Conservation (phyloP, 768 basidiomycete genomes). For the Sporobolomyces roseus region DNA sequence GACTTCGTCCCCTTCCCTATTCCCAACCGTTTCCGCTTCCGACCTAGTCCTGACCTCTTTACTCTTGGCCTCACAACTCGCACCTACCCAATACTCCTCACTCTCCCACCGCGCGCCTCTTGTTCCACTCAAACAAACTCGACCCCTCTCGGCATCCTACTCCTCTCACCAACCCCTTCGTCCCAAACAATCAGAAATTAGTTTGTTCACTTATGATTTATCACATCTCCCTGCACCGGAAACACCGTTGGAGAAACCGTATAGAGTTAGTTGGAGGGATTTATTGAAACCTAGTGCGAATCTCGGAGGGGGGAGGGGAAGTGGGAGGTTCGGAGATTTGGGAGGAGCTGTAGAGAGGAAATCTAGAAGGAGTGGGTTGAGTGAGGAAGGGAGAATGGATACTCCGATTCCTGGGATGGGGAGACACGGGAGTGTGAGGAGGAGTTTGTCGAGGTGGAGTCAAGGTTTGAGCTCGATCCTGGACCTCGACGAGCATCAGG, state of each 20-base stretch:
- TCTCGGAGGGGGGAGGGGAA: conserved; percentile 18
- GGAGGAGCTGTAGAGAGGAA: conserved; percentile 18
- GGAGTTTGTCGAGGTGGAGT: not conserved
- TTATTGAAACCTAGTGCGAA: conserved; percentile 12
- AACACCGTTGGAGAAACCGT: conserved; percentile 21
- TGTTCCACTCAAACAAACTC: not conserved
- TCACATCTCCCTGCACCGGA: conserved; percentile 25
- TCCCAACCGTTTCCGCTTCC: not conserved
- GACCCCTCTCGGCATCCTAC: not conserved
- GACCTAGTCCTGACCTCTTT: conserved; percentile 5
- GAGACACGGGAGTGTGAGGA: not conserved
- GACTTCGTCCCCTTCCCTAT: not conserved
- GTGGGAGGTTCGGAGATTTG: conserved; percentile 25
- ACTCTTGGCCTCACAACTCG: not conserved
- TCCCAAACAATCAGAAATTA: not conserved
- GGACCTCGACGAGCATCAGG: not conserved
- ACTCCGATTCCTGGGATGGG: not conserved
- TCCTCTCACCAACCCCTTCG: not conserved
- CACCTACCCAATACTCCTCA: not conserved
- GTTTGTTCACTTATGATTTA: conserved; percentile 19
- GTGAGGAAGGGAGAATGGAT: not conserved
- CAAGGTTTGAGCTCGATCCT: not conserved
- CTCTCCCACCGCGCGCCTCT: not conserved
- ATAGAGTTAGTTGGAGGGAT: not conserved
- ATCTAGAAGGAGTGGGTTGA: not conserved